A percentile compares a stretch with the other conserved stretches of the same genome.
Conservation (phyloP, 2,329 filamentous ascomycete species). For the Dothideomycetes sp. region DNA sequence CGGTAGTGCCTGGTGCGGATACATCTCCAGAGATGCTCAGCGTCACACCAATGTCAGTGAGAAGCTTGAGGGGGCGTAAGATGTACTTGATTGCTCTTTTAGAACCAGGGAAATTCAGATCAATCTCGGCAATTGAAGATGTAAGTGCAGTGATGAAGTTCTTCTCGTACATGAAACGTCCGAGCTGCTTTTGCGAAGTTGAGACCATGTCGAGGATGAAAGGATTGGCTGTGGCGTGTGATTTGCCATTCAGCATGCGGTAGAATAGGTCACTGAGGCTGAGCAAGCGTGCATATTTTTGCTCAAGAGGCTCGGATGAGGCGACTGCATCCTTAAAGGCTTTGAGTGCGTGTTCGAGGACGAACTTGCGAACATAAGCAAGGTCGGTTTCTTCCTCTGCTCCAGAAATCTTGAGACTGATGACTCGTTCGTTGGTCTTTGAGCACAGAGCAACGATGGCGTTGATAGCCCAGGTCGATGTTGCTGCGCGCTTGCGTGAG, state of each 20-base stretch:
- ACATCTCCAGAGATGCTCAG: slow-evolving; percentile 76
- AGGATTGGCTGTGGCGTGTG: slow-evolving; percentile 44
- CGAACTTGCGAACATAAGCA: slow-evolving; percentile 86
- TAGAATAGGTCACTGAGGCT: slow-evolving; percentile 86
- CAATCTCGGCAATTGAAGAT: slow-evolving; percentile 85
- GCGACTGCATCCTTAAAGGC: slow-evolving; percentile 81
- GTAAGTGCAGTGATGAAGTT: slow-evolving; percentile 85
- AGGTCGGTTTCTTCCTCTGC: slow-evolving; percentile 71
- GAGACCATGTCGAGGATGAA: slow-evolving; percentile 13
- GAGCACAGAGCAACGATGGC: slow-evolving; percentile 79
- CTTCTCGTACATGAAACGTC: slow-evolving; percentile 97
- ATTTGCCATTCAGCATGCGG: slow-evolving; percentile 76
- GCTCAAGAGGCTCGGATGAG: slow-evolving; percentile 70
- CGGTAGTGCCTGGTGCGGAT: slow-evolving; percentile 51
- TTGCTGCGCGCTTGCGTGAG: slow-evolving; percentile 77
- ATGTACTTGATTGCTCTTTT: slow-evolving; percentile 97
- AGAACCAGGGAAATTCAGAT: slow-evolving; percentile 85
- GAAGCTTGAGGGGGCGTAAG: slow-evolving; percentile 72
- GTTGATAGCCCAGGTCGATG: slow-evolving; percentile 75
- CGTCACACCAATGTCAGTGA: slow-evolving; percentile 79
- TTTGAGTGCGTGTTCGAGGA: slow-evolving; percentile 84
- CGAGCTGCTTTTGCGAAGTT: slow-evolving; percentile 68
- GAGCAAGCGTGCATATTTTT: slow-evolving; percentile 80
- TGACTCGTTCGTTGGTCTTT: slow-evolving; percentile 71
- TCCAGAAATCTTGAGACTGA: slow-evolving; percentile 37